Evolutionary conservation across 1,284 basidiomycete species (phyloP).

Genomic region (Ustilago shanxiensis): DNA sequence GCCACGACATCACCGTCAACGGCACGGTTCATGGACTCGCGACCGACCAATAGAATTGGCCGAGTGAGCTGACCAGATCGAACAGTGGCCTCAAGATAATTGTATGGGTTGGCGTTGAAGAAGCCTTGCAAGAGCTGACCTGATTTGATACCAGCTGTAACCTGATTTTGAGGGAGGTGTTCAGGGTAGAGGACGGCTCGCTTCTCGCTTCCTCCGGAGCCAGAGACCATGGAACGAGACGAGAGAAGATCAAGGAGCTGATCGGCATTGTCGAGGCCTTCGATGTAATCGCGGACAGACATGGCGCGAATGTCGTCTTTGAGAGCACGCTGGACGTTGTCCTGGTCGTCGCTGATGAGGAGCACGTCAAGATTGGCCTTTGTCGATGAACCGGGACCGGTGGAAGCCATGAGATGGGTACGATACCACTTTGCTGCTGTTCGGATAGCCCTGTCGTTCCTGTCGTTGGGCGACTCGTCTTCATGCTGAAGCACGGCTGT

Average conservation of each 20-base stretch:
- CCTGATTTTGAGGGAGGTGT: conserved; percentile 82
- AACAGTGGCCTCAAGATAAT: conserved; percentile 91
- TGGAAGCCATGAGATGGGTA: conserved; percentile 54
- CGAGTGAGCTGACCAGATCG: conserved; percentile 80
- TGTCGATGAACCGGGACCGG: conserved; percentile 37
- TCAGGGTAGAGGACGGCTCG: conserved; percentile 71
- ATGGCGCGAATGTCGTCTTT: conserved; percentile 58
- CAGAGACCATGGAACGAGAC: conserved; percentile 48
- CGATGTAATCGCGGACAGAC: conserved; percentile 66
- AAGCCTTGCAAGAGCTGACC: conserved; percentile 89
- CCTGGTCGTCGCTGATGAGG: conserved; percentile 81
- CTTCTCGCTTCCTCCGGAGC: conserved; percentile 44
- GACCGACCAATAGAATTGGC: conserved; percentile 85
- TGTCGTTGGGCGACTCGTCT: conserved; percentile 67
- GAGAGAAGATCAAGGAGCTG: conserved; percentile 66
- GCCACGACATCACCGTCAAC: conserved; percentile 94
- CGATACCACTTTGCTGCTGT: conserved; percentile 63
- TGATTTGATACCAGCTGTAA: conserved; percentile 86
- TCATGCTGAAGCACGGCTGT: conserved; percentile 55
- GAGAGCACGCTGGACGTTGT: conserved; percentile 78
- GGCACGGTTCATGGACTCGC: conserved; percentile 94
- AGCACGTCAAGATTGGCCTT: conserved; percentile 58
- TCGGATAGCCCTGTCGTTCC: conserved; percentile 67
- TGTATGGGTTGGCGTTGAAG: conserved; percentile 95
- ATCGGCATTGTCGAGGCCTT: conserved; percentile 57